Conservation (phyloP, 169 alveolate genomes). For the Toxoplasma gondii region DNA sequence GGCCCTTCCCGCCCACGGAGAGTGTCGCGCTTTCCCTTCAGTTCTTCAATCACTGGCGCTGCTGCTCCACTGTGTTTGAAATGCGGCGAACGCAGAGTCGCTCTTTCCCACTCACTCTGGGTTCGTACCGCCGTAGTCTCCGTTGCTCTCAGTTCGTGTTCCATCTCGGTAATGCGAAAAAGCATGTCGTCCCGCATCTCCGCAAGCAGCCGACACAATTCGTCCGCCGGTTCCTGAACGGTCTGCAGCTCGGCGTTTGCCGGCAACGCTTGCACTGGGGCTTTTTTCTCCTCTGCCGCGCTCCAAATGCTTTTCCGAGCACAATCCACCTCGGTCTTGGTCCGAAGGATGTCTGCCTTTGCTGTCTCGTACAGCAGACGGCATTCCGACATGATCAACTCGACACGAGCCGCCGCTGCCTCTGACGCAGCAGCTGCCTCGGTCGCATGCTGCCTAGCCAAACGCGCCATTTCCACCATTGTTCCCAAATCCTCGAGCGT, state of each 20-base stretch:
- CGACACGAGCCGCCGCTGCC: background rate
- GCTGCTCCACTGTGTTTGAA: no score
- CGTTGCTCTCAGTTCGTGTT: no score
- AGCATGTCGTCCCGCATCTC: background rate
- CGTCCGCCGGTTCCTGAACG: background rate
- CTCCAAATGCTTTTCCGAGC: background rate
- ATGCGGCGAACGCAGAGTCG: no score
- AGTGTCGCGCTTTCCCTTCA: no score
- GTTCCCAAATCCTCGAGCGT: no score
- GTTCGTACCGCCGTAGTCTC: no score
- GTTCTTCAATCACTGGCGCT: no score
- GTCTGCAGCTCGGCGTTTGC: background rate
- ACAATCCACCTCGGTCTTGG: background rate
- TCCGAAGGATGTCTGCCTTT: background rate
- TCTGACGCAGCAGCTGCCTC: background rate
- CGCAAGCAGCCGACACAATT: background rate
- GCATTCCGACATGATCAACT: background rate
- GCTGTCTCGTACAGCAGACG: background rate
- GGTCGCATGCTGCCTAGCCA: no score
- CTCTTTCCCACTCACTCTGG: no score
- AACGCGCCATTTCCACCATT: no score
- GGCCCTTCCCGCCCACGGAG: no score
- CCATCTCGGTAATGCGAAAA: background rate
- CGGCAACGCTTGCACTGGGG: background rate
- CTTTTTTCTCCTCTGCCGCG: background rate